A percentile compares a stretch with the other conserved stretches of the same genome.
These are phyloP conservation scores for Penicillium fimorum DNA, from an alignment of 495 filamentous ascomycete genomes.

Conservation along the genomic window DNA sequence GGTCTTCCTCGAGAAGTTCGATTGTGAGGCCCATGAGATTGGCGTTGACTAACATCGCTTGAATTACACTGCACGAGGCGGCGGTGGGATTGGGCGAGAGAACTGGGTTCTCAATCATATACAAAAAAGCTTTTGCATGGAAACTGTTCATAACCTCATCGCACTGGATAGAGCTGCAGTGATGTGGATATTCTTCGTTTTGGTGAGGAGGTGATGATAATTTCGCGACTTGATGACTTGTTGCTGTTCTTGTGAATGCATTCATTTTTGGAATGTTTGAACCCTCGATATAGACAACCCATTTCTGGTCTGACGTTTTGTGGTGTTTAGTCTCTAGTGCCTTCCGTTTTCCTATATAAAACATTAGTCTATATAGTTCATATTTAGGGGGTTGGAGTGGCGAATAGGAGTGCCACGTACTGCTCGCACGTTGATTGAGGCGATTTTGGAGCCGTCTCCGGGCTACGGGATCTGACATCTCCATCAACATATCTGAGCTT, in stretches of 20 bases:
- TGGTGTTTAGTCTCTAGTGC: conserved; percentile 8
- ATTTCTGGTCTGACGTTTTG: conserved; percentile 6
- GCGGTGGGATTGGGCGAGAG: not conserved
- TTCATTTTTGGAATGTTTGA: not conserved
- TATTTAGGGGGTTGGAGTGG: too few relatives aligned
- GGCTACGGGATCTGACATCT: conserved; percentile 13
- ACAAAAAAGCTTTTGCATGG: not conserved
- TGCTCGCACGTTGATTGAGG: conserved; percentile 28
- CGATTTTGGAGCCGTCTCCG: conserved; percentile 27
- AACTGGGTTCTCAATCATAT: not conserved
- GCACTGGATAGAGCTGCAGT: not conserved
- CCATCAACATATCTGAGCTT: not conserved
- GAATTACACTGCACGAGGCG: conserved; percentile 16
- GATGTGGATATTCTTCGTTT: not conserved
- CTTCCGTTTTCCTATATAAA: conserved; percentile 18
- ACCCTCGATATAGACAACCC: conserved; percentile 22
- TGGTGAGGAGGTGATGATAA: not conserved
- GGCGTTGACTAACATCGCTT: conserved; percentile 20
- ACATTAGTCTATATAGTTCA: too few relatives aligned
- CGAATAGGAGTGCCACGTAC: conserved; percentile 13
- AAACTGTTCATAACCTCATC: not conserved
- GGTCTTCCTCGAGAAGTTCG: conserved; percentile 20
- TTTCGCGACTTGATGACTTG: not conserved
- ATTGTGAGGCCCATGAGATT: conserved; percentile 18
- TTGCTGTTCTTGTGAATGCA: not conserved